Percentiles rank a stretch among this genome's conserved stretches.
These are phyloP conservation scores for Camelina neglecta DNA, from an alignment of 345 rosid species.

Conservation along the genomic window DNA sequence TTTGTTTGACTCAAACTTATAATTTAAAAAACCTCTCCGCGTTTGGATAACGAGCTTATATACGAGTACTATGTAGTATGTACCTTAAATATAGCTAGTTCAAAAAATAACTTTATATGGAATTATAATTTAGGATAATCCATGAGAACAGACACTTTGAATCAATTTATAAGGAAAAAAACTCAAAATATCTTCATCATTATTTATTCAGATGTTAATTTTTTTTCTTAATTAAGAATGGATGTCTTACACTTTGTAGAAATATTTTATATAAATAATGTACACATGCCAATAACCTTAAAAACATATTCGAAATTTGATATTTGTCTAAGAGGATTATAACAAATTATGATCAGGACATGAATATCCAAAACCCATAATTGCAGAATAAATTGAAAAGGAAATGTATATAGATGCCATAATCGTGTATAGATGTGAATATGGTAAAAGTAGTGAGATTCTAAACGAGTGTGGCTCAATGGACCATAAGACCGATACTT, in stretches of 20 bases:
- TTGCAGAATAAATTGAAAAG: slow-evolving; percentile 12
- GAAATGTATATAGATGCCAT: slow-evolving; percentile 14
- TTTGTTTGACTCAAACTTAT: not conserved
- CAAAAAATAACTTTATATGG: not conserved
- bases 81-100: not conserved
- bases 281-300: slow-evolving; percentile 25
- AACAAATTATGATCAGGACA: slow-evolving; percentile 20
- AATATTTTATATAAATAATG: not conserved
- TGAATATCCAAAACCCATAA: slow-evolving; percentile 38
- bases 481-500: slow-evolving; percentile 39
- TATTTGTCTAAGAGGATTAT: slow-evolving; percentile 12
- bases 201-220: not conserved
- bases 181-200: not conserved
- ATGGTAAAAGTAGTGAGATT: slow-evolving; percentile 34
- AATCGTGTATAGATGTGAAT: slow-evolving; percentile 32
- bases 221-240: not conserved
- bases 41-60: not conserved
- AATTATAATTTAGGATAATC: not conserved
- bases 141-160: not conserved
- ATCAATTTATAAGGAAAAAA: not conserved
- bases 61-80: no score
- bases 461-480: slow-evolving; percentile 38
- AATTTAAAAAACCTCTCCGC: not conserved
- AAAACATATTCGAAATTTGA: slow-evolving; percentile 27
- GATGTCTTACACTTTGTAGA: not conserved